Base-by-base conservation (phyloP, 768 basidiomycete species). In the Agrocybe praecox region DNA sequence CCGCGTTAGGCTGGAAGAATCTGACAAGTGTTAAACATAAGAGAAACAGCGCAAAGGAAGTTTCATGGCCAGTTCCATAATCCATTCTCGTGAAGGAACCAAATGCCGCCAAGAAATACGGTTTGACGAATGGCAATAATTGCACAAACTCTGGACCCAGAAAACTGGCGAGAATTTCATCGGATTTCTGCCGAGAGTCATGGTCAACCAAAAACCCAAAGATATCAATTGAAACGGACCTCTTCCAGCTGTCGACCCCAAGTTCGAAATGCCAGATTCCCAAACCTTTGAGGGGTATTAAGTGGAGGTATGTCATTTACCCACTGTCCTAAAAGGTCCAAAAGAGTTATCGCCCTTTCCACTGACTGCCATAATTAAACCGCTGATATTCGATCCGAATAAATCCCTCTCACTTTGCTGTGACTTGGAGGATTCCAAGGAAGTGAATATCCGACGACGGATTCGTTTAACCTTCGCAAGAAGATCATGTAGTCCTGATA, bases 61-160 rank as follows among this genome's bases (percentile, higher is more conserved):
- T 82, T 76, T 98, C 97, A 65, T 99, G 97, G 1, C 97, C 97
- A 3, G 93, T 94, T 1, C 97, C 96, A 67, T 98, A 98, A 77
- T 99, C 97, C 75, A 98, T 86, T 53, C 97, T 85, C 12, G 83
- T 81, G 65, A 93, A 90, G 4, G 91, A 94, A 8, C 97, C 97
- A 69, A 98, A 98, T 1, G 94, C 89, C 2, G 85, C 78, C 52
- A 90, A 64, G 26, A 98, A 72, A 61, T 96, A 91, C 1, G 94
- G 92, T 33, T 85, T 83, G 51, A 98, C 68, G 53, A 88, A 84
- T 2, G 87, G 86, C 34, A 86, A 75, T 7, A 78, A 80, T 15
- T 71, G 58, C 18, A 67, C 67, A 40, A 77, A 77, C 14, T 75
- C 69, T 14, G 74, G 55, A 6, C 81, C 79, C 10, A 94, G 74